Percentiles rank a stretch among this genome's conserved stretches.
These are phyloP conservation scores for Lactifluus rugatus DNA, from an alignment of 768 basidiomycete species.

Conservation along the genomic window DNA sequence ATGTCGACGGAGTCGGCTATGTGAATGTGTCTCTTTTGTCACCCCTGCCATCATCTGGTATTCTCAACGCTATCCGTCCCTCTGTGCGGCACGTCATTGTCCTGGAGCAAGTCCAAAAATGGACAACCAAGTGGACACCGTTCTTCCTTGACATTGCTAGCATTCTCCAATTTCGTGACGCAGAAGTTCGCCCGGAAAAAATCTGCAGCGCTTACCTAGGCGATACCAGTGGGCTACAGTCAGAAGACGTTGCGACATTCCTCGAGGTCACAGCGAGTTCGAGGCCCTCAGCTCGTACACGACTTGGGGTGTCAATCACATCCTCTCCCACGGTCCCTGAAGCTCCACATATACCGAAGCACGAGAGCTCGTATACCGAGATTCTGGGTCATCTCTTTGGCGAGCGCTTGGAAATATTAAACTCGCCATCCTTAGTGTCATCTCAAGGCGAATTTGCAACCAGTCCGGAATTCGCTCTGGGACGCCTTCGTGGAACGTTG, in stretches of 20 bases:
- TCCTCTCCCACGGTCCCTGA: constrained; percentile 24
- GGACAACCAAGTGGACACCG: constrained; percentile 81
- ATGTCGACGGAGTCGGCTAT: constrained; percentile 51
- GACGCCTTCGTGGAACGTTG: constrained; percentile 75
- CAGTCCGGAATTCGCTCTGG: constrained; percentile 90
- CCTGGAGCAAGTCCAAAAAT: constrained; percentile 68
- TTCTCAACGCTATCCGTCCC: constrained; percentile 50
- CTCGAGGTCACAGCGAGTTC: constrained; percentile 34
- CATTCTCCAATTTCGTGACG: constrained; percentile 53
- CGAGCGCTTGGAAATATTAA: constrained; percentile 72
- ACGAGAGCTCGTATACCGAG: constrained; percentile 87
- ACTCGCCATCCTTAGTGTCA: constrained; percentile 66
- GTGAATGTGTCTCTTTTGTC: constrained; percentile 57
- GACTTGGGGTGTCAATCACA: constrained; percentile 35
- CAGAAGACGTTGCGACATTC: constrained; percentile 42
- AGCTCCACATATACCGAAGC: constrained; percentile 67
- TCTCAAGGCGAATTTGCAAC: constrained; percentile 70
- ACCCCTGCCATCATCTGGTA: constrained; percentile 50
- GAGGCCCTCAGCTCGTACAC: constrained; percentile 36
- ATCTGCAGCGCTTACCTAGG: constrained; percentile 61
- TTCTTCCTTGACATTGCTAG: constrained; percentile 74
- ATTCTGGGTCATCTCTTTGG: constrained; percentile 75
- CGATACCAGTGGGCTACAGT: constrained; percentile 30
- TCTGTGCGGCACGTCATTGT: constrained; percentile 63
- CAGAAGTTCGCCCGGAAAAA: constrained; percentile 37